These are phyloP conservation scores for Yarrowia yakushimensis DNA, from an alignment of 805 yeast genomes.

Conservation along the genomic window DNA sequence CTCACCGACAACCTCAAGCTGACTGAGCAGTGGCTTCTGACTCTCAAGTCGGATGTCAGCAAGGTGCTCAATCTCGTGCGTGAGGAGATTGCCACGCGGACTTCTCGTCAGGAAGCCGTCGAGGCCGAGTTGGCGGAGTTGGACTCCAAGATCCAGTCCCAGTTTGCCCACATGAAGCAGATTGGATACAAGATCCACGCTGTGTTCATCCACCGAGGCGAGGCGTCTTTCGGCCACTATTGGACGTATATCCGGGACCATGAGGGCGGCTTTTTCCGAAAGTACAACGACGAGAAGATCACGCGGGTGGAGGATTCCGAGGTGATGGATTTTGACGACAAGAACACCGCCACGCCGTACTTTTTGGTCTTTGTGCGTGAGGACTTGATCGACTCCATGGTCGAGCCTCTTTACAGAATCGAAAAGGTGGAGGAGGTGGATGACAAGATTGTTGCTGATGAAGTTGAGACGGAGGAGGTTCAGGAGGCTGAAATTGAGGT, in stretches of 20 bases:
- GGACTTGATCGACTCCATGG: constrained; percentile 44
- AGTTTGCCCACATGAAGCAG: constrained; percentile 57
- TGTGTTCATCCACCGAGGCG: constrained; percentile 91
- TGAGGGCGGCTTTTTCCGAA: constrained; percentile 63
- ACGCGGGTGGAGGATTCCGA: constrained; percentile 63
- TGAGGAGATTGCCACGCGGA: constrained; percentile 47
- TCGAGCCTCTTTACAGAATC: constrained; percentile 24
- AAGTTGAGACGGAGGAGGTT: neutral
- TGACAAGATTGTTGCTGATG: constrained; percentile 7
- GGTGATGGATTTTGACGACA: constrained; percentile 35
- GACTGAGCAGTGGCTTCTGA: constrained; percentile 54
- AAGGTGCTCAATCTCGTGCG: constrained; percentile 38
- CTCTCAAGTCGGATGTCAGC: constrained; percentile 32
- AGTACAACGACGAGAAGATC: constrained; percentile 95
- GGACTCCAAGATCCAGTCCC: constrained; percentile 50
- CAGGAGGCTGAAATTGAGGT: neutral
- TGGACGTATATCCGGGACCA: constrained; percentile 91
- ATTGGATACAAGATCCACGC: constrained; percentile 85
- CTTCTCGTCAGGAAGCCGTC: constrained; percentile 45
- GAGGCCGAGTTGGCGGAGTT: constrained; percentile 46
- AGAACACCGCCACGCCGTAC: constrained; percentile 89
- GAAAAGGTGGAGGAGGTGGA: neutral
- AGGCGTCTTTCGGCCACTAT: constrained; percentile 94
- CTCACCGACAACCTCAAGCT: constrained; percentile 52
- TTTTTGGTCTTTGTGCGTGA: constrained; percentile 79